Conservation (phyloP, 2,329 filamentous ascomycete species). For the Onygenales sp. region DNA sequence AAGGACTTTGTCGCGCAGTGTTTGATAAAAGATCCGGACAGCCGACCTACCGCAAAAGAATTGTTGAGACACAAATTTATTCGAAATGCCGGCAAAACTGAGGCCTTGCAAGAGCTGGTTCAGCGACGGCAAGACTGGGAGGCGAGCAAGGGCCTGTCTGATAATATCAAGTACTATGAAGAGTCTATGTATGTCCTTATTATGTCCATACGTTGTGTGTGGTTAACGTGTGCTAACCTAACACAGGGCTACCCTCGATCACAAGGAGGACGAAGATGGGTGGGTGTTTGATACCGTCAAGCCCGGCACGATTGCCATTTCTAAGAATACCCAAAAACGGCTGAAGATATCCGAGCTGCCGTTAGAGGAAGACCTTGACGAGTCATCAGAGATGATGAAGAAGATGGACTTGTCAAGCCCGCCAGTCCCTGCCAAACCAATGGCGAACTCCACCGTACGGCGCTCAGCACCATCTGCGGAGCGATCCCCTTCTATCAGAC, state of each 20-base stretch:
- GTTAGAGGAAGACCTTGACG: constrained; percentile 25
- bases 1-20: constrained; percentile 89
- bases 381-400: constrained; percentile 30
- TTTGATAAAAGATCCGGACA: constrained; percentile 83
- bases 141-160: constrained; percentile 57
- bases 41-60: constrained; percentile 74
- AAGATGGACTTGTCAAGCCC: constrained; percentile 32
- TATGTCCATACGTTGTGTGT: not conserved
- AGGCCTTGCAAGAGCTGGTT: constrained; percentile 79
- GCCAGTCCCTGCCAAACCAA: constrained; percentile 34
- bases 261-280: constrained; percentile 63
- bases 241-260: constrained; percentile 50
- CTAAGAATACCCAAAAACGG: constrained; percentile 42
- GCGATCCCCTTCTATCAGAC: constrained; percentile 32
- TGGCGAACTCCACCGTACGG: constrained; percentile 50
- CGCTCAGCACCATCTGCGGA: constrained; percentile 35
- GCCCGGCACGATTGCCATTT: constrained; percentile 50
- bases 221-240: not conserved
- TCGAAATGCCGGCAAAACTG: constrained; percentile 73
- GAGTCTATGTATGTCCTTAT: constrained; percentile 59
- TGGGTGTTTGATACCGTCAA: constrained; percentile 97
- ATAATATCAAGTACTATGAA: constrained; percentile 78
- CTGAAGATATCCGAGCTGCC: constrained; percentile 35
- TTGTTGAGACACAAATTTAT: constrained; percentile 84
- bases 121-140: constrained; percentile 73